A percentile compares a stretch with the other conserved stretches of the same genome.
These are phyloP conservation scores for Perkinsela sp. DNA, from an alignment of 208 protist genomes.

Conservation along the genomic window DNA sequence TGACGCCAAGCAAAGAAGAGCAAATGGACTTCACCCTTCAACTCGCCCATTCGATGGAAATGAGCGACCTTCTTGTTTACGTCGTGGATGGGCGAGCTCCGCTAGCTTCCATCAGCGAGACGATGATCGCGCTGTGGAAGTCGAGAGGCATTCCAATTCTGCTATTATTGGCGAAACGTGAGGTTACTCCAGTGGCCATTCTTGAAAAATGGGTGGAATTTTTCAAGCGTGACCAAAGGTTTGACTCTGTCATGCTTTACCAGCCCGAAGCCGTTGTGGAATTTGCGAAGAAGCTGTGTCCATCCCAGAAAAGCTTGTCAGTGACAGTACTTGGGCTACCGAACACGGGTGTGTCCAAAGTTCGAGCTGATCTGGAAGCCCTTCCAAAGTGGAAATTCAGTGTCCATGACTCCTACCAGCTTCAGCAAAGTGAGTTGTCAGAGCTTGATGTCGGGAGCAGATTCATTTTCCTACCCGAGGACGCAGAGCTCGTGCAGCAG, in stretches of 20 bases:
- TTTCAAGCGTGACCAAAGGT: neutral
- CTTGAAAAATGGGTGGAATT: neutral
- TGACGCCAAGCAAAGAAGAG: neutral
- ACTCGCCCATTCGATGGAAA: neutral
- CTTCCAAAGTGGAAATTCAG: neutral
- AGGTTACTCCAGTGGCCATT: neutral
- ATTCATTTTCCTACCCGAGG: neutral
- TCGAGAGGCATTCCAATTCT: neutral
- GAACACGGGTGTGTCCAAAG: neutral
- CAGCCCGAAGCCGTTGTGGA: neutral
- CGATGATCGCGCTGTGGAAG: neutral
- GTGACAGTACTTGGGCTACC: neutral
- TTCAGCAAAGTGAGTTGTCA: neutral
- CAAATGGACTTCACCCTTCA: neutral
- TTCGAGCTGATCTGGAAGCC: neutral
- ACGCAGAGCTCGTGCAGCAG: neutral
- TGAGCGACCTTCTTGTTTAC: neutral
- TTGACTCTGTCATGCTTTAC: neutral
- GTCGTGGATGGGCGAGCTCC: neutral
- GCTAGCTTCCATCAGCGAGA: neutral
- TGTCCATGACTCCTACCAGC: neutral
- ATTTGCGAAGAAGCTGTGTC: neutral
- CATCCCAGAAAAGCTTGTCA: neutral
- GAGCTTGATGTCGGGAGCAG: neutral
- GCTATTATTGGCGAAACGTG: neutral